Base-by-base conservation (phyloP, 805 yeast genomes). In the Wickerhamomyces rabaulensis region DNA sequence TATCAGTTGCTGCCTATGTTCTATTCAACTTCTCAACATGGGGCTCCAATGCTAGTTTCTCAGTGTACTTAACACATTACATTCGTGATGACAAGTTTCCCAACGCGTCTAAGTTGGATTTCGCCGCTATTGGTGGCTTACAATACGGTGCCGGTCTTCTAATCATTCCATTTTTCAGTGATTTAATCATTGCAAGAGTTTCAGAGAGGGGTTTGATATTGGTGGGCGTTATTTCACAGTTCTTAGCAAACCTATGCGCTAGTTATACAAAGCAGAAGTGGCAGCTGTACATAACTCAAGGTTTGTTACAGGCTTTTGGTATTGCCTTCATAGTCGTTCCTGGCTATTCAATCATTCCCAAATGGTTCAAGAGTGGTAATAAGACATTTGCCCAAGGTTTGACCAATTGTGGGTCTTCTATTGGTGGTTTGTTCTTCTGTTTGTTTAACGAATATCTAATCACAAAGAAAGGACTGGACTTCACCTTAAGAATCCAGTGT, bases 251-350 rank as follows among this genome's bases (percentile, higher is more conserved):
- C 17, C 53, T 84, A 51, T 55, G 84, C 51, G 88, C 90, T 1
- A 76, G 84, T 10, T 82, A 73, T 55, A 60, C 83, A 4, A 74
- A 69, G 5, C 69, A 70, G 39, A 56, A 79, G 21, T 84, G 90
- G 89, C 79, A 85, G 50, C 57, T 85, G 21, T 82, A 74, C 55
- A 58, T 80, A 42, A 78, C 88, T 2, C 90, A 85, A 63, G 91
- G 91, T 16, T 65, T 82, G 1, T 48, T 84, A 40, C 74, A 74
- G 41, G 83, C 87, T 20, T 56, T 77, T 41, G 68, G 71, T 0
- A 62, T 71, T 12, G 80, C 87, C 0, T 56, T 79, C 9, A 67
- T 79, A 26, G 73, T 77, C 40, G 69, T 82, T 8, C 84, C 91
- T 0, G 78, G 78, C 4, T 65, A 80, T 23, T 72, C 79, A 3